These are phyloP conservation scores for Psidium guajava DNA, from an alignment of 345 rosid genomes.

Conservation along the genomic window DNA sequence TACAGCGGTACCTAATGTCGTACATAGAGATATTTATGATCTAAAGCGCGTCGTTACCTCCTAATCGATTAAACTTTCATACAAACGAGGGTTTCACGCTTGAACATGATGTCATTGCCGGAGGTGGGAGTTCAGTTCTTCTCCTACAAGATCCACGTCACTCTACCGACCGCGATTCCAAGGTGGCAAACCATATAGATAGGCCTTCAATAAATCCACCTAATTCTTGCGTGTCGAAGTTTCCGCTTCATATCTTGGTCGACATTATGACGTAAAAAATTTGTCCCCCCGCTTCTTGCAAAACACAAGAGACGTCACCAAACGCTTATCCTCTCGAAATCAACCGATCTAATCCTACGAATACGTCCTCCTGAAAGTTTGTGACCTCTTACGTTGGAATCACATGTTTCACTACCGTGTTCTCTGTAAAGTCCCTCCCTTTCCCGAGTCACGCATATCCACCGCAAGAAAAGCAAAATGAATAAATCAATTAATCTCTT, in stretches of 20 bases:
- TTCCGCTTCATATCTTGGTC: neutral
- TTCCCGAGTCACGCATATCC: neutral
- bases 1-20: neutral
- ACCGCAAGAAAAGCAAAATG: neutral
- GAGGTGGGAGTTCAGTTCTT: neutral
- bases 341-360: neutral
- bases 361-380: neutral
- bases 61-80: rapidly evolving
- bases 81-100: neutral
- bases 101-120: neutral
- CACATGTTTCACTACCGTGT: neutral
- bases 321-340: neutral
- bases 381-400: neutral
- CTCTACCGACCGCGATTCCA: neutral
- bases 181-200: neutral
- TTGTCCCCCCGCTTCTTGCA: neutral
- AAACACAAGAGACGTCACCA: neutral
- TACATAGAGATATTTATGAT: neutral
- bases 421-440: neutral
- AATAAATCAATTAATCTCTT: neutral
- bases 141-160: neutral
- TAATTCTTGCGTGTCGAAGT: neutral
- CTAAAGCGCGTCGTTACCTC: neutral
- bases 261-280: neutral
- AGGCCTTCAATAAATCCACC: neutral